These are phyloP conservation scores for Jamesozyma piceae DNA, from an alignment of 805 yeast genomes.

Conservation along the genomic window DNA sequence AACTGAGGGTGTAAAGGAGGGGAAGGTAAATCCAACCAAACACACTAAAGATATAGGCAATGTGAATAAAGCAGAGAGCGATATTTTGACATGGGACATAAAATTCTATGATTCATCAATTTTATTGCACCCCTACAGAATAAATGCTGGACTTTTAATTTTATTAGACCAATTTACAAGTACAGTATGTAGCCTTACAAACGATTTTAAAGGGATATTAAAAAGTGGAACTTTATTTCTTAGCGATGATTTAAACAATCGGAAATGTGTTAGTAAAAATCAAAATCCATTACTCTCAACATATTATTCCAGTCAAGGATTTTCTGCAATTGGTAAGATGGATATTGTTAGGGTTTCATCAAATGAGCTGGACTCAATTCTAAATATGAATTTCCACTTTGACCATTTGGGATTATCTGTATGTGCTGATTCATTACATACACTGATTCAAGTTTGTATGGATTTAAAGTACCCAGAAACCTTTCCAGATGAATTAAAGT, in stretches of 20 bases:
- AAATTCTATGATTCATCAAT: slow-evolving; percentile 43
- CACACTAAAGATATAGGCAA: not conserved
- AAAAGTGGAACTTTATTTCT: slow-evolving; percentile 44
- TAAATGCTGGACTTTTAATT: slow-evolving; percentile 46
- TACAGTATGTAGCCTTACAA: slow-evolving; percentile 6
- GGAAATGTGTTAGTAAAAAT: not conserved
- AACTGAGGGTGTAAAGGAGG: not conserved
- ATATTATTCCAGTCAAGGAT: slow-evolving; percentile 21
- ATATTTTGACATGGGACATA: slow-evolving; percentile 18
- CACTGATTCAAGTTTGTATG: slow-evolving; percentile 54
- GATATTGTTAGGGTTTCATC: slow-evolving; percentile 2
- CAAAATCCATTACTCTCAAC: slow-evolving; percentile 8
- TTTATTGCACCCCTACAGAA: slow-evolving; percentile 54
- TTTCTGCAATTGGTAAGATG: slow-evolving; percentile 20
- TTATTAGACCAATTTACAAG: slow-evolving; percentile 48
- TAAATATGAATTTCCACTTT: slow-evolving; percentile 31
- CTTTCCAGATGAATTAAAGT: slow-evolving; percentile 53
- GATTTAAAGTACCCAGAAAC: slow-evolving; percentile 64
- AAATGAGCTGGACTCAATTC: slow-evolving; percentile 16
- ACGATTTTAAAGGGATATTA: slow-evolving; percentile 38
- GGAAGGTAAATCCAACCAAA: not conserved
- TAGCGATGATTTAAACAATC: slow-evolving; percentile 47
- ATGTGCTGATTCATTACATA: slow-evolving; percentile 81
- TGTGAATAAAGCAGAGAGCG: not conserved
- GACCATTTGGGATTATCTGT: slow-evolving; percentile 43